These are phyloP conservation scores for Mucor saturninus DNA, from an alignment of 371 early-diverging fungal species.

Conservation along the genomic window DNA sequence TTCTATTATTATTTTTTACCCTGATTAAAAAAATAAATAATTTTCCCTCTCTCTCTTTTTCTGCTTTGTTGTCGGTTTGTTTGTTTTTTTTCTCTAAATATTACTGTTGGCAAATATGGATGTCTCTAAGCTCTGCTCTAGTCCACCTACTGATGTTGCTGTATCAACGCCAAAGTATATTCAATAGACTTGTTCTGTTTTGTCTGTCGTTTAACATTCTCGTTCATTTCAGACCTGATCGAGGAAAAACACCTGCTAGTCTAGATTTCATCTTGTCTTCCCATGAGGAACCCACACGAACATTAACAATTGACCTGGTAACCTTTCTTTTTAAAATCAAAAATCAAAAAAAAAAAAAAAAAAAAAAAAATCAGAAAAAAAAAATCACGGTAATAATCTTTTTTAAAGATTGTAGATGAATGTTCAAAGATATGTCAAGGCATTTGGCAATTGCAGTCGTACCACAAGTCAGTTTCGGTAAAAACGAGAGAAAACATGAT, in stretches of 20 bases:
- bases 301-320: not conserved
- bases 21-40: not conserved
- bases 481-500: slow-evolving; percentile 20
- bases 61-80: not conserved
- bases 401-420: slow-evolving; percentile 15
- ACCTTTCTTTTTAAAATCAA: not conserved
- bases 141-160: not conserved
- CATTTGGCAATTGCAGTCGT: slow-evolving; percentile 18
- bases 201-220: not conserved
- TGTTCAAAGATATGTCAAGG: slow-evolving; percentile 22
- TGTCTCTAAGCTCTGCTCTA: not conserved
- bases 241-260: not conserved
- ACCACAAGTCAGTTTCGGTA: slow-evolving; percentile 6
- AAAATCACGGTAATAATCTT: not conserved
- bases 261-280: not conserved
- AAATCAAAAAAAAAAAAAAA: too few relatives aligned
- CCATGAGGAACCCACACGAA: not conserved
- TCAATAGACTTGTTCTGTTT: not conserved
- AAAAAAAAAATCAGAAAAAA: too few relatives aligned
- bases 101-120: not conserved
- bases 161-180: not conserved
- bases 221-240: slow-evolving; percentile 1
- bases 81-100: not conserved
- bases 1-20: too few relatives aligned
- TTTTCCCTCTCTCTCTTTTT: slow-evolving; percentile 1